Percentiles rank a stretch among this genome's conserved stretches.
These are phyloP conservation scores for Roridomyces roridus DNA, from an alignment of 768 basidiomycete genomes.

Conservation along the genomic window DNA sequence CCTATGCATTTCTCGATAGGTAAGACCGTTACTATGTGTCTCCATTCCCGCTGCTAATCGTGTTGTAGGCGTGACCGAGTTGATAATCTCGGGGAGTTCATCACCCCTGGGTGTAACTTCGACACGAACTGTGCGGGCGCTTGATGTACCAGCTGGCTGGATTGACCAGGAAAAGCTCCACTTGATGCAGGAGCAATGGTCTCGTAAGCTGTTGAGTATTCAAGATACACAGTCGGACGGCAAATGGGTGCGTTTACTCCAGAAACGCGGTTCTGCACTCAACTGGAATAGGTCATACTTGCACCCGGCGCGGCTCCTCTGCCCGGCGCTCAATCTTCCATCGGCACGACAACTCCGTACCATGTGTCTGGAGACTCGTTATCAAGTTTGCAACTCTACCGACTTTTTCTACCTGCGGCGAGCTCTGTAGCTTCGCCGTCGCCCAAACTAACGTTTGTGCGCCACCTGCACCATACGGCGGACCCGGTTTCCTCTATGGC, in stretches of 20 bases:
- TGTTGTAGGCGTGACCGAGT: constrained; percentile 78
- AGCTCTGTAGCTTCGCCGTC: constrained; percentile 56
- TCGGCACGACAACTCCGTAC: constrained; percentile 28
- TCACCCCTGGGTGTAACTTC: constrained; percentile 53
- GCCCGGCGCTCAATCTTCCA: constrained; percentile 25
- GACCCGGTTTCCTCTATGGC: constrained; percentile 72
- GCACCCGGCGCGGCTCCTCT: constrained; percentile 57
- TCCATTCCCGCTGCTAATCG: constrained; percentile 29
- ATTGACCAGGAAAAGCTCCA: constrained; percentile 69
- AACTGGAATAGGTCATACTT: constrained; percentile 83
- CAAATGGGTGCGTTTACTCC: constrained; percentile 71
- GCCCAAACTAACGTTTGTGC: constrained; percentile 74
- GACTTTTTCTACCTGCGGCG: constrained; percentile 63
- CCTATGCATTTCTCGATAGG: constrained; percentile 62
- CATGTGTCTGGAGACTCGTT: constrained; percentile 42
- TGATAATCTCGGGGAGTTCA: constrained; percentile 60
- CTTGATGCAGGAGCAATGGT: constrained; percentile 76
- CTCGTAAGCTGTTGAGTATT: constrained; percentile 71
- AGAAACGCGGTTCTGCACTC: too few species aligned
- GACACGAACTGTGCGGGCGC: constrained; percentile 69
- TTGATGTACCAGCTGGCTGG: constrained; percentile 77
- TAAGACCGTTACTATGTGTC: constrained; percentile 1
- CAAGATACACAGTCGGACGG: constrained; percentile 85
- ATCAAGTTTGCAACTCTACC: constrained; percentile 74
- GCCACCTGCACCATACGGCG: constrained; percentile 72